A percentile compares a stretch with the other conserved stretches of the same genome.
Evolutionary conservation across 345 rosid species (phyloP).

Genomic region (Geranium rotundifolium): DNA sequence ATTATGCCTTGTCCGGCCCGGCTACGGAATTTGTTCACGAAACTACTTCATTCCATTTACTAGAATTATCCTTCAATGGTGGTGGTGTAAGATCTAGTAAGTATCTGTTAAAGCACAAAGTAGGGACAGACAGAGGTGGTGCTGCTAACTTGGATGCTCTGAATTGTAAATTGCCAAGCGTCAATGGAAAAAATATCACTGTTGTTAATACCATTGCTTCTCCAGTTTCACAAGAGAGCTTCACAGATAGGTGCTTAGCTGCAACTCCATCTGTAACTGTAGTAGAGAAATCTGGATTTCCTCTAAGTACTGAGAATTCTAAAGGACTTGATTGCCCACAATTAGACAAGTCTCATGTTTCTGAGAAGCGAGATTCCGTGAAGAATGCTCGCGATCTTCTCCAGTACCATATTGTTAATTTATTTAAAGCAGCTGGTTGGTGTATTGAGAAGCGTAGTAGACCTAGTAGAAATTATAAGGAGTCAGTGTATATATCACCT

Average conservation of each 20-base stretch:
- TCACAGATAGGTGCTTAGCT: slow-evolving; percentile 31
- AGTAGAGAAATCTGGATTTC: slow-evolving; percentile 21
- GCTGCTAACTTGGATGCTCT: background rate
- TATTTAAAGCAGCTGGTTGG: slow-evolving; percentile 63
- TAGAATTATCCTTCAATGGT: too few species aligned
- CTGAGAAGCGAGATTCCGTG: slow-evolving; percentile 30
- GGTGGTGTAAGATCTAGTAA: too few species aligned
- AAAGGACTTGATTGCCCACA: slow-evolving; percentile 20
- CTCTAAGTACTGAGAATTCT: slow-evolving; percentile 16
- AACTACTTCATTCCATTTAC: too few species aligned
- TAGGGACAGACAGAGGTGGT: background rate
- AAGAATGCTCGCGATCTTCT: slow-evolving; percentile 70
- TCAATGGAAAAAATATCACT: slow-evolving; percentile 24
- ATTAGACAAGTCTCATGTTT: slow-evolving; percentile 18
- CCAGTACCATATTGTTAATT: slow-evolving; percentile 32
- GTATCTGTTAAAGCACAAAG: too few species aligned
- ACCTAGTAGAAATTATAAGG: slow-evolving; percentile 40
- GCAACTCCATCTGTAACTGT: slow-evolving; percentile 28
- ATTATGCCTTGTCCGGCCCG: too few species aligned
- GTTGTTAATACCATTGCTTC: slow-evolving; percentile 42
- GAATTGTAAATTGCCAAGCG: background rate
- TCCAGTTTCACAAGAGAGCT: slow-evolving; percentile 73
- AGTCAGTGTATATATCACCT: slow-evolving; percentile 61
- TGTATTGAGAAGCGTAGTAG: slow-evolving; percentile 42
- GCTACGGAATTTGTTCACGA: background rate